Evolutionary conservation across 75 land plant species (phyloP).

Genomic region (Larix kaempferi): DNA sequence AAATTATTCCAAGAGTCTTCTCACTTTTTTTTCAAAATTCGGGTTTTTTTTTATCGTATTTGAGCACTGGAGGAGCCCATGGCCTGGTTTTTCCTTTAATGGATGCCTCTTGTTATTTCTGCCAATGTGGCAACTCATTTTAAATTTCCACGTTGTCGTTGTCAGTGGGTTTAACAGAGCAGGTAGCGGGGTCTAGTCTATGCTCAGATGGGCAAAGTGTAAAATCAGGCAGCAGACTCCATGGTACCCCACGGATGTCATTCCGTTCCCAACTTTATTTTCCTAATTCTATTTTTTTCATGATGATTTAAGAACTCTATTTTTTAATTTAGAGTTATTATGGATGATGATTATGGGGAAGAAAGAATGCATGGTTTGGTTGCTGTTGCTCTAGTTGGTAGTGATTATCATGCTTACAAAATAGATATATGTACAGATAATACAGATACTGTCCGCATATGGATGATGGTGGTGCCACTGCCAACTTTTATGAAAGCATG

Average conservation of each 20-base stretch:
- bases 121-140: too few relatives aligned
- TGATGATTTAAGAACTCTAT: not conserved
- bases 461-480: not conserved
- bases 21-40: too few relatives aligned
- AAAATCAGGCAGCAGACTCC: too few relatives aligned
- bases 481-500: not conserved
- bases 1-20: too few relatives aligned
- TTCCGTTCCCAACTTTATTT: not conserved
- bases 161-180: too few relatives aligned
- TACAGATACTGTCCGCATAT: not conserved
- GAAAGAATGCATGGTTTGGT: slow-evolving; percentile 1
- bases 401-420: not conserved
- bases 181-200: too few relatives aligned
- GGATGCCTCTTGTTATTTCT: too few relatives aligned
- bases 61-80: too few relatives aligned
- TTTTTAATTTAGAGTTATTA: not conserved
- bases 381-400: not conserved
- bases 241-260: not conserved
- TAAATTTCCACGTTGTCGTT: too few relatives aligned
- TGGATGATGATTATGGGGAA: not conserved
- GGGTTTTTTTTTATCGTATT: too few relatives aligned
- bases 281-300: not conserved
- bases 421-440: not conserved
- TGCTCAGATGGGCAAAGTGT: too few relatives aligned
- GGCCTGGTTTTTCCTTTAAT: too few relatives aligned